Evolutionary conservation across 176 grass and related monocot genomes (phyloP), one percentile per base, ranked within the genome.

Genomic region (Carex scoparia): DNA sequence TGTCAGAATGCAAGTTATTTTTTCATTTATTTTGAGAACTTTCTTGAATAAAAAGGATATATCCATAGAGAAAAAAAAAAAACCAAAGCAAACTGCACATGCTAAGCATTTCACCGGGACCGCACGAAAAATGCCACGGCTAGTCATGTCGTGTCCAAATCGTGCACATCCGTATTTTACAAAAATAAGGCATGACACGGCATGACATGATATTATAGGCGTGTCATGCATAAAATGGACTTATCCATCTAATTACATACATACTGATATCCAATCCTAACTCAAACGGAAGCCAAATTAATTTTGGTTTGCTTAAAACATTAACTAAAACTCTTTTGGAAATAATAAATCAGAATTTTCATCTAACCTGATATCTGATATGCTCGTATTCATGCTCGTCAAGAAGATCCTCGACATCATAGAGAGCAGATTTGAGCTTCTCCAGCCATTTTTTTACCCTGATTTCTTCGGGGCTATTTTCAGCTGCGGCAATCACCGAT

Each of bases 321-420:
- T 12, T 15, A 35, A 67, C 35, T 40, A 40, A 5, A 5, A 7
- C 6, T 8, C 63, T 32, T 40, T 2, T 61, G 1, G 15, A 5
- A 53, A 8, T 53, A 75, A 11, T 13, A 72, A 68, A 76, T 77
- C 2, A 56, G 12, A 56, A 32, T 12, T 77, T 77, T 16, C 10
- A 77, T 16, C 48, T 44, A 54, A 83, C 80, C 80, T 68, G 61
- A 48, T 59, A 62, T 65, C 31, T 65, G 7, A 83, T 4, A 15
- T 1, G 28, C 19, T 35, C 37, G 5, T 83, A 83, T 19, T 33
- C 62, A 28, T 83, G 80, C 62, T 83, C 80, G 40, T 68, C 62
- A 66, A 83, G 80, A 12, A 66, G 80, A 83, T 83, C 80, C 33
- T 83, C 80, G 12, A 65, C 28, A 53, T 83, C 61, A 33, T 7